Conservation (phyloP, 192 early-diverging fungal genomes). For the Coemansia sp. region DNA sequence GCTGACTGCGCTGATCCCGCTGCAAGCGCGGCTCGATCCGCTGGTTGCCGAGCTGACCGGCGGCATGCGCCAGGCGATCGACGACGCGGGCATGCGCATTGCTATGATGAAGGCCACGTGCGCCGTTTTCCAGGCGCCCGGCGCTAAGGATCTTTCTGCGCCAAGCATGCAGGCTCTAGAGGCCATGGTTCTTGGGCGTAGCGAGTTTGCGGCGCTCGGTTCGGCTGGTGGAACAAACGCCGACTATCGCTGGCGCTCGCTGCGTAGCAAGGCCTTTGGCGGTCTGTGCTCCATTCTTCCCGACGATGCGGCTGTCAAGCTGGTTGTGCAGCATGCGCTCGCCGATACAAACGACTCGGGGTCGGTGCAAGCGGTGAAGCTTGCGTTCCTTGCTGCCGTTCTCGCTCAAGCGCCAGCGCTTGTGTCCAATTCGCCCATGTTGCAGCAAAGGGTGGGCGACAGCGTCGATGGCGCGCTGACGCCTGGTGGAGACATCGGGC, state of each 20-base stretch:
- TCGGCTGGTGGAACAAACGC: background rate
- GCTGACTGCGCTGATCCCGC: conserved; percentile 57
- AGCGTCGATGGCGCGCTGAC: conserved; percentile 63
- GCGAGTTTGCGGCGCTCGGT: background rate
- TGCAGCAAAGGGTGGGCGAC: conserved; percentile 59
- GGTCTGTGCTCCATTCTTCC: conserved; percentile 31
- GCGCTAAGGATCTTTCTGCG: conserved; percentile 23
- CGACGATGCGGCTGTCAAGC: conserved; percentile 10
- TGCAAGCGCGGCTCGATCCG: conserved; percentile 46
- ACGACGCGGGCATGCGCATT: conserved; percentile 29
- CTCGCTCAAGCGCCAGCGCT: conserved; percentile 60
- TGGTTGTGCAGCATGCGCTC: conserved; percentile 30
- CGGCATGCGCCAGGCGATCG: conserved; percentile 5
- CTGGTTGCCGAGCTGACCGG: conserved; percentile 40
- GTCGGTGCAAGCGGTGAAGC: conserved; percentile 62
- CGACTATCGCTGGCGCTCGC: conserved; percentile 30
- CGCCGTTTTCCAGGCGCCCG: conserved; percentile 33
- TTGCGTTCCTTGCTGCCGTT: conserved; percentile 71
- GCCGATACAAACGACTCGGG: conserved; percentile 12
- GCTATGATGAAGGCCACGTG: conserved; percentile 38
- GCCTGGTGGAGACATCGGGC: conserved; percentile 23
- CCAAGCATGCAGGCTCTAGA: conserved; percentile 41
- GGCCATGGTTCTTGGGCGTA: conserved; percentile 12
- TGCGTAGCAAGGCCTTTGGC: conserved; percentile 41
- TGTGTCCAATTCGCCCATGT: conserved; percentile 58